A percentile compares a stretch with the other conserved stretches of the same genome.
These are phyloP conservation scores for Lactarius psammicola DNA, from an alignment of 768 basidiomycete genomes.

Conservation along the genomic window DNA sequence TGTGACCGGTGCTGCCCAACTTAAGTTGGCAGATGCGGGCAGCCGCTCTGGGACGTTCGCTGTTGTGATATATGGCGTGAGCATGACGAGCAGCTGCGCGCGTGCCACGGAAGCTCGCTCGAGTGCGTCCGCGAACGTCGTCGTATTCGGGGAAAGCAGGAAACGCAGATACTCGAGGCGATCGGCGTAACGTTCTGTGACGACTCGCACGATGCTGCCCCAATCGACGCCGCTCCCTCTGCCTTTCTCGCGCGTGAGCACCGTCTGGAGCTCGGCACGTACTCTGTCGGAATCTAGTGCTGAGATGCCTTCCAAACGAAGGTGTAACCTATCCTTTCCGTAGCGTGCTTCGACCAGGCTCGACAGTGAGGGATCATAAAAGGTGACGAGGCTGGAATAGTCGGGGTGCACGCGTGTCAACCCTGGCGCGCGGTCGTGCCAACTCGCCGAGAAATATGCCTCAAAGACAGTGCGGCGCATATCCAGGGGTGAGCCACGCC, in stretches of 20 bases:
- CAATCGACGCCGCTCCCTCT: conserved; percentile 42
- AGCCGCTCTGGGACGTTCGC: conserved; percentile 18
- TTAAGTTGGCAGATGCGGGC: conserved; percentile 3
- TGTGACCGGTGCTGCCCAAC: conserved; percentile 27
- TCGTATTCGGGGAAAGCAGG: conserved; percentile 35
- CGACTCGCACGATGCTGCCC: conserved; percentile 39
- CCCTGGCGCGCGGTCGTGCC: conserved; percentile 45
- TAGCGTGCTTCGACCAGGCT: conserved; percentile 38
- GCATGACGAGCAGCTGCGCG: conserved; percentile 24
- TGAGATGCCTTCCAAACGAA: conserved; percentile 39
- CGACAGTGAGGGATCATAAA: conserved; percentile 43
- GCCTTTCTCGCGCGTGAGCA: conserved; percentile 29
- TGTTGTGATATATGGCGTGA: conserved; percentile 36
- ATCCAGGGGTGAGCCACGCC: conserved; percentile 21
- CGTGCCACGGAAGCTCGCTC: conserved; percentile 16
- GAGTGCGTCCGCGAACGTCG: neutral
- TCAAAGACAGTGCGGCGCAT: conserved; percentile 8
- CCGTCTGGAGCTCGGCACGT: conserved; percentile 31
- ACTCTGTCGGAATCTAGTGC: conserved; percentile 30
- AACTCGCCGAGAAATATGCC: conserved; percentile 39
- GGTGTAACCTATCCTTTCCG: conserved; percentile 37
- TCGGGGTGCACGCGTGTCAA: conserved; percentile 45
- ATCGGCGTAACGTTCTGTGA: conserved; percentile 43
- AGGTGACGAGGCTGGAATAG: conserved; percentile 42
- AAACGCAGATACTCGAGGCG: conserved; percentile 43